Conservation (phyloP, 1,284 basidiomycete species). For the Macrocybe sp. region DNA sequence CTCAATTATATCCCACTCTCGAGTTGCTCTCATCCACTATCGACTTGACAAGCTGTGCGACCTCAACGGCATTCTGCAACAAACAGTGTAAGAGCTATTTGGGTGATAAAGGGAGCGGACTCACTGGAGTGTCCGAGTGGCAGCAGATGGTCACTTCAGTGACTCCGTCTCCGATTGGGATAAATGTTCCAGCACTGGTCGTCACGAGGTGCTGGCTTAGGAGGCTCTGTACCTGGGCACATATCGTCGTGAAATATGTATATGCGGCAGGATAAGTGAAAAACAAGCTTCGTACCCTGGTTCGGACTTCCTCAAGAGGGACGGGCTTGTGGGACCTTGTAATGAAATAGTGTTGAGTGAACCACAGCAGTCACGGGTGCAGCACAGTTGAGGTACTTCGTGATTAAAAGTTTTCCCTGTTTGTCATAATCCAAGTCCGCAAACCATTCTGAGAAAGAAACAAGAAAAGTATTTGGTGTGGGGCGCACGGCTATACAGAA, state of each 20-base stretch:
- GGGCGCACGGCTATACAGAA: neutral
- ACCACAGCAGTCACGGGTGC: neutral
- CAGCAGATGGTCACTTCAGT: constrained; percentile 56
- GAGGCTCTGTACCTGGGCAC: constrained; percentile 36
- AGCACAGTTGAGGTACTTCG: constrained; percentile 34
- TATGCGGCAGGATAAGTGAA: neutral
- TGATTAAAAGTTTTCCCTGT: constrained; percentile 51
- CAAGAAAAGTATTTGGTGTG: neutral
- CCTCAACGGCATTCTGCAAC: constrained; percentile 46
- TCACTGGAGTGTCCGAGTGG: constrained; percentile 61
- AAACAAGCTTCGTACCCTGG: constrained; percentile 31
- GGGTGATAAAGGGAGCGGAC: constrained; percentile 12
- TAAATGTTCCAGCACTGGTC: constrained; percentile 34
- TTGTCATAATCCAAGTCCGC: constrained; percentile 54
- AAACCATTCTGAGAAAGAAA: constrained; percentile 46
- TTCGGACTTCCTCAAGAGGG: constrained; percentile 33
- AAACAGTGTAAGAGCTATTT: neutral
- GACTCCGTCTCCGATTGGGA: constrained; percentile 41
- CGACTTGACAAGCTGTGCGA: constrained; percentile 41
- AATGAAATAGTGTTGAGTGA: neutral
- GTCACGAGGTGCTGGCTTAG: constrained; percentile 40
- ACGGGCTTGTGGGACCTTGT: constrained; percentile 48
- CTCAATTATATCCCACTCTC: constrained; percentile 17
- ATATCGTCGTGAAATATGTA: neutral
- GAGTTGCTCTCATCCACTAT: constrained; percentile 47